Base-by-base conservation (phyloP, 2,329 filamentous ascomycete genomes). In the Cladosporium oxysporum region DNA sequence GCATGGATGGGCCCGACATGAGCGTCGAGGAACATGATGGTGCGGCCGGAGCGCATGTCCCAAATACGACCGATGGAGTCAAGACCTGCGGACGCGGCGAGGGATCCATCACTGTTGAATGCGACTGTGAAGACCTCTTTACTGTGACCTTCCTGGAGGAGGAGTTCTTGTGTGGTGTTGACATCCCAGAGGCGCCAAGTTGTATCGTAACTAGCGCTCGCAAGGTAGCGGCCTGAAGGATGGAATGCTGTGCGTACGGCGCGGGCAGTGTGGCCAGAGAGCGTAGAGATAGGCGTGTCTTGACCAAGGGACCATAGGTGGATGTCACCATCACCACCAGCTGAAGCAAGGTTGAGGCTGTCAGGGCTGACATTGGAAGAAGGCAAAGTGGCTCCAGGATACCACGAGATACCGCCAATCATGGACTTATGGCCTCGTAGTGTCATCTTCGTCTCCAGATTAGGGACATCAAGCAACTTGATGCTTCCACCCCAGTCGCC, bases 21-120 rank as follows among this genome's bases (percentile, higher is more conserved):
- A 0, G 91, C 91, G 75, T 98, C 93, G 1, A 99, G 84, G 70
- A 98, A 92, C 91, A 97, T 97, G 69, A 97, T 91, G 0, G 94
- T 97, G 66, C 95, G 87, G 14, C 95, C 95, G 1, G 93, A 95
- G 64, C 95, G 87, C 44, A 98, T 77, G 81, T 99, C 95, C 95
- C 95, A 99, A 66, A 99, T 90, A 52, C 95, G 88, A 3, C 94
- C 95, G 64, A 97, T 94, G 73, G 92, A 96, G 80, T 99, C 95
- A 33, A 97, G 83, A 2, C 95, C 95, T n/a, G 91, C 95, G 73
- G 91, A 96, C 1, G 93, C 94, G 33, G 98, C 81, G 1, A 99
- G 84, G 1, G 93, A 96, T 0, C 95, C 95, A 75, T 99, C 95
- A 0, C 86, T 86, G 76, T 96, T 97, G 82, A 98, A 98, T 74